Base-by-base conservation (phyloP, 768 basidiomycete species). In the Galerina sulciceps region DNA sequence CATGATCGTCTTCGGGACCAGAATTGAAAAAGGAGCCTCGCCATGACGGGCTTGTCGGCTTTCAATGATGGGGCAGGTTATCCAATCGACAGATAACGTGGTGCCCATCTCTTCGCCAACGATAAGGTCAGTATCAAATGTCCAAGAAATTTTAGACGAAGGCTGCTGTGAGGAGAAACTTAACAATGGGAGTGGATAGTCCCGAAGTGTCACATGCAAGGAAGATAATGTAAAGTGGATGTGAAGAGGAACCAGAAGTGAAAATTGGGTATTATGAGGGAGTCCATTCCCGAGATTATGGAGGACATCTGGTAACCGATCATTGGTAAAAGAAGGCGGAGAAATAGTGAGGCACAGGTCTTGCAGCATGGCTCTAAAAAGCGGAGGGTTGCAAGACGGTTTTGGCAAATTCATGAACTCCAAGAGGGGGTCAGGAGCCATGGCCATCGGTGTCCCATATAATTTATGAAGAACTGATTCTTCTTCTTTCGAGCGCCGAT, bases 1-100 rank as follows among this genome's bases (percentile, higher is more conserved):
- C 91, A 95, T 96, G 57, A 94, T 89, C 0, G 94, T 96, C 72
- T 96, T 97, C 1, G 94, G 93, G 35, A 96, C 80, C 41, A 74
- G 61, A 40, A 95, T 72, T 22, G 76, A 77, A 46, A 95, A 81
- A 5, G 83, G 79, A 1, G 76, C 72, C 26, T 83, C 78, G 6
- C 81, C 84, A 26, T 76, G 75, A 35, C 81, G 69, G 31, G 85
- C 85, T 26, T 83, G 80, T 53, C 84, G 75, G 3, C 75, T 70
- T n/a, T 82, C 81, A 48, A 90, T 75, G 60, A 97, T 79, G 4
- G 80, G 76, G 64, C 88, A 91, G 14, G 85, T 71, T 18, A 94
- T 76, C 87, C 90, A 91, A 60, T 90, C 81, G 35, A 90, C 83
- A 0, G 91, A 90, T 35, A 78, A 68, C 1, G 81, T 76, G 8